These are phyloP conservation scores for Yamadazyma phyllophila DNA, from an alignment of 805 yeast genomes.

Conservation along the genomic window DNA sequence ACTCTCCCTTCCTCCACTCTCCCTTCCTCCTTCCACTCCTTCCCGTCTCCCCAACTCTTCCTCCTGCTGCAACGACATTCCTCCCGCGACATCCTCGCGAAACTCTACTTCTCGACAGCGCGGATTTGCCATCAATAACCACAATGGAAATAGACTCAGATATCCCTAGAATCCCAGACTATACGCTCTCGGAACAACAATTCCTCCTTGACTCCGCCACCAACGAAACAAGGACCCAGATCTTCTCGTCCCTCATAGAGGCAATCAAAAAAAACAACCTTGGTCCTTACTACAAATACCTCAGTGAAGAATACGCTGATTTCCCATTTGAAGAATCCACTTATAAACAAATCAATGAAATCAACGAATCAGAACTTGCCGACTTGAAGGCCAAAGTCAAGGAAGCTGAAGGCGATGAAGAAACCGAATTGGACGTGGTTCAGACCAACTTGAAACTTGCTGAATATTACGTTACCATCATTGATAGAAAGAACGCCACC, in stretches of 20 bases:
- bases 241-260: constrained; percentile 44
- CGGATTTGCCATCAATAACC: constrained; percentile 9
- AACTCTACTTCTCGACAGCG: not conserved
- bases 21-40: too few relatives aligned
- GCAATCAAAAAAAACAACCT: constrained; percentile 59
- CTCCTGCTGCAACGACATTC: too few relatives aligned
- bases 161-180: constrained; percentile 71
- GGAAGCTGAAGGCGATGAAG: constrained; percentile 64
- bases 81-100: too few relatives aligned
- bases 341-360: constrained; percentile 48
- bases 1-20: too few relatives aligned
- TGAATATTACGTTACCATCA: constrained; percentile 81
- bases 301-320: constrained; percentile 36
- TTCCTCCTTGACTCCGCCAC: constrained; percentile 51
- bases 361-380: constrained; percentile 55
- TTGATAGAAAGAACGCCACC: constrained; percentile 73
- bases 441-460: constrained; percentile 78
- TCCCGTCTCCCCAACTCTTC: too few relatives aligned
- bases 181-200: constrained; percentile 75
- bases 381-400: constrained; percentile 53
- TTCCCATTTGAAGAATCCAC: constrained; percentile 60
- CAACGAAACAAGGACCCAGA: constrained; percentile 39
- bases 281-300: constrained; percentile 80
- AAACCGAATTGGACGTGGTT: constrained; percentile 81
- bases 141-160: constrained; percentile 43